Percentiles rank a stretch among this genome's conserved stretches.
These are phyloP conservation scores for Podospora fimiseda DNA, from an alignment of 495 filamentous ascomycete genomes.

Conservation along the genomic window DNA sequence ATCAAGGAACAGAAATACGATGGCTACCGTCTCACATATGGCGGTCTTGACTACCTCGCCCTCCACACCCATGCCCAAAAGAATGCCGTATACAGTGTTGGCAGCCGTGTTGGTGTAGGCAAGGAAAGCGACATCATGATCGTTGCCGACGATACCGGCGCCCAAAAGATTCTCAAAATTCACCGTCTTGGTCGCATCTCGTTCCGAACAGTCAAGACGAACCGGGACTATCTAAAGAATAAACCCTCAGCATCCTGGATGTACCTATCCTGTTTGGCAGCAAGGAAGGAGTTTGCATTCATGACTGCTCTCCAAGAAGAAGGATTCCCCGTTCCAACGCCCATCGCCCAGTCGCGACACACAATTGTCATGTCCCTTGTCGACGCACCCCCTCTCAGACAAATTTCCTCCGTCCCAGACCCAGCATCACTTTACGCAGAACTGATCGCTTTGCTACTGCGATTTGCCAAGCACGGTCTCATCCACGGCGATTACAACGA, in stretches of 20 bases:
- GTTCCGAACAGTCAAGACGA: conserved; percentile 90
- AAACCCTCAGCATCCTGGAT: conserved; percentile 76
- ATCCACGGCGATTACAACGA: conserved; percentile 99
- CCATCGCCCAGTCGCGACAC: conserved; percentile 80
- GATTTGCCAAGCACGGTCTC: conserved; percentile 77
- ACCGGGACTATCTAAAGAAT: conserved; percentile 90
- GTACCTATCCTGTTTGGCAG: conserved; percentile 91
- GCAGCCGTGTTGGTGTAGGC: conserved; percentile 90
- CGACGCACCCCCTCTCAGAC: conserved; percentile 81
- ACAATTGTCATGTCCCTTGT: conserved; percentile 92
- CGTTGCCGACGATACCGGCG: conserved; percentile 61
- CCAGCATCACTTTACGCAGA: conserved; percentile 79
- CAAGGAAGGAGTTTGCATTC: conserved; percentile 85
- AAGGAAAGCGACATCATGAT: conserved; percentile 97
- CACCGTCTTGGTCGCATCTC: conserved; percentile 90
- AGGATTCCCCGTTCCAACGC: conserved; percentile 82
- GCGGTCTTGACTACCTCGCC: conserved; percentile 92
- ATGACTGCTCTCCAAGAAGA: conserved; percentile 79
- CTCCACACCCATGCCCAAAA: conserved; percentile 79
- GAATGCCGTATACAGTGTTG: conserved; percentile 77
- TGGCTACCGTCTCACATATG: conserved; percentile 94
- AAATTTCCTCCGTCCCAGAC: conserved; percentile 71
- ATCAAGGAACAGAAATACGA: conserved; percentile 97
- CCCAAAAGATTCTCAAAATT: conserved; percentile 78
- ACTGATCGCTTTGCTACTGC: conserved; percentile 78